Base-by-base conservation (phyloP, 2,329 filamentous ascomycete genomes). In the Lithohypha guttulata region DNA sequence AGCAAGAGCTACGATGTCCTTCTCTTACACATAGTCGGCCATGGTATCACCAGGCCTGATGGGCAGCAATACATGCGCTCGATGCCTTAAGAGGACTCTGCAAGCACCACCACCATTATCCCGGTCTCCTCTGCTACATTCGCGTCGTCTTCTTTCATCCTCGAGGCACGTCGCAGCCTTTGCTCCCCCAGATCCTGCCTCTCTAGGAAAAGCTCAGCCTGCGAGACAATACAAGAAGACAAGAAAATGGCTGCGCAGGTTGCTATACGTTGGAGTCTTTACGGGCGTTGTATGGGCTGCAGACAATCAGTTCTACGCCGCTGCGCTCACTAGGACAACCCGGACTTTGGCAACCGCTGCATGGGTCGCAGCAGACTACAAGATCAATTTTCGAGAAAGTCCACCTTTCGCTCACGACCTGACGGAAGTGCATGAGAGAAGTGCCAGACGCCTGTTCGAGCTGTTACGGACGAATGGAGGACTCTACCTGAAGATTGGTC, bases 401-500 rank as follows among this genome's bases (percentile, higher is more conserved):
- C 87, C 89, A 5, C 72, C 79, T 40, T 72, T 79, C 34, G 84
- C 80, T 17, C 75, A 79, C 35, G 79, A 77, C 14, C 77, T 93
- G 27, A 70, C 75, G 28, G 83, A 85, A 42, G 64, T 96, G 35
- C 91, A 98, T 61, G 66, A 72, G 25, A 79, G 91, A 45, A 93
- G 82, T 55, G 91, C 91, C 0, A 77, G 86, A 63, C 72, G 84
- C 18, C 65, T 96, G 25, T 93, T 84, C 44, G 71, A 89, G 20
- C 65, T 98, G 46, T 69, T 96, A 49, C 73, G 84, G 18, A 67
- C 75, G 40, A 98, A 98, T 69, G 89, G 91, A 44, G 91, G 91
- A 0, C 63, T 98, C 13, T 98, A 96, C 57, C 70, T 96, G 56
- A 98, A 98, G 70, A 95, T 98, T 42, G 91, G 91, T 1, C 91